Evolutionary conservation across 2,329 filamentous ascomycete genomes (phyloP), one percentile per base, ranked within the genome.

Genomic region (Endothia cerciana): DNA sequence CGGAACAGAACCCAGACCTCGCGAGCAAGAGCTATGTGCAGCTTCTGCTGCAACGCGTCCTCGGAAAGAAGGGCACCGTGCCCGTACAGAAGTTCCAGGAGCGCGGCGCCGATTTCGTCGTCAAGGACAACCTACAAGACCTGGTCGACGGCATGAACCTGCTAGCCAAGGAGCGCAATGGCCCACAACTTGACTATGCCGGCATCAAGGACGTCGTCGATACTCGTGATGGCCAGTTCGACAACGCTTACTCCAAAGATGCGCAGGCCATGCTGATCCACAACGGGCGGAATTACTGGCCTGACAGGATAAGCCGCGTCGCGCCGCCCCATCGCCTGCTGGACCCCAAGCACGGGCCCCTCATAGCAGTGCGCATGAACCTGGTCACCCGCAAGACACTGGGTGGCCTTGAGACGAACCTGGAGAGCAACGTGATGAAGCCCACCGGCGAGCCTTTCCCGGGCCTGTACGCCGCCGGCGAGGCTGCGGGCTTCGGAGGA

Each of bases 1-100:
- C 85, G 0, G 86, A 89, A 75, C 86, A 89, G 77, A 89, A 89
- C 75, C 85, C 85, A 0, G 86, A 89, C 70, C 69, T 89, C 38
- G 87, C 85, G 1, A 75, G 73, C 72, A 89, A 89, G 77, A 87
- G 82, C 72, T 75, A 85, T 57, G 82, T 83, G 80, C 74, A 83
- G 71, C 70, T 86, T 2, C 75, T 87, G 15, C 77, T 73, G n/a
- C 77, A 77, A 70, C 80, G 86, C 36, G 65, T 87, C 33, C 80
- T 88, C 51, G 79, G 81, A 65, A 79, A 77, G 56, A 83, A 83
- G 66, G 86, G 86, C 19, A 84, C 86, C 0, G 66, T 79, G 0
- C 80, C 81, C 0, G 86, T 89, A 7, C 86, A 87, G 67, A 82
- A 82, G 66, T 89, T 89, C 71, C 80, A 85, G 73, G 81, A 87